Conservation (phyloP, 1,139 yeast genomes). For the Saccharomycopsis crataegensis region DNA sequence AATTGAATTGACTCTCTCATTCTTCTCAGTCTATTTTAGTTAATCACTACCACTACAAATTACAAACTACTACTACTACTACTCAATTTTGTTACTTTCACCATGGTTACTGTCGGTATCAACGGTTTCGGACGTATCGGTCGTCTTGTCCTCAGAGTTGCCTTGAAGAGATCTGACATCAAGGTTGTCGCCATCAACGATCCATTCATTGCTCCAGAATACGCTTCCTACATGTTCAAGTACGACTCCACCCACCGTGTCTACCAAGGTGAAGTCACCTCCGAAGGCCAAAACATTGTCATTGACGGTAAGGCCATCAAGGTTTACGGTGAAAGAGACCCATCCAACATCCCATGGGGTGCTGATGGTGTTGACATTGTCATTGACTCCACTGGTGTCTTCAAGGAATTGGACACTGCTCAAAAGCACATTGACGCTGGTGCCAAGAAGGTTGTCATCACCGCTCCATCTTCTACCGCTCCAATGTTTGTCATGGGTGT, state of each 20-base stretch:
- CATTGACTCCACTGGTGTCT: slow-evolving; percentile 83
- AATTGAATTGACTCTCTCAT: too few relatives aligned
- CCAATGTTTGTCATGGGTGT: slow-evolving; percentile 91
- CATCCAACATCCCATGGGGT: slow-evolving; percentile 80
- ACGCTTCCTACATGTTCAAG: slow-evolving; percentile 85
- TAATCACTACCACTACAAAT: too few relatives aligned
- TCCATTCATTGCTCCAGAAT: slow-evolving; percentile 76
- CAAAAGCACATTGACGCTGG: slow-evolving; percentile 81
- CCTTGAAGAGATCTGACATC: slow-evolving; percentile 61
- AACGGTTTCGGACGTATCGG: slow-evolving; percentile 93
- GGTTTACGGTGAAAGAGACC: slow-evolving; percentile 77
- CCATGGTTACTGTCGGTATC: slow-evolving; percentile 59
- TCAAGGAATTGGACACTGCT: slow-evolving; percentile 72
- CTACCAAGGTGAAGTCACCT: slow-evolving; percentile 57
- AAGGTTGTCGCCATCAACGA: slow-evolving; percentile 76
- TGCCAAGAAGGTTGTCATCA: slow-evolving; percentile 82
- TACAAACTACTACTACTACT: too few relatives aligned
- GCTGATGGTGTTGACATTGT: slow-evolving; percentile 68
- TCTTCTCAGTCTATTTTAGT: too few relatives aligned
- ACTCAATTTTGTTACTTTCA: slow-evolving; percentile 7
- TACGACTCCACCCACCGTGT: slow-evolving; percentile 84
- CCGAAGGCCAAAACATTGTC: slow-evolving; percentile 48
- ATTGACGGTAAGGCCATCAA: slow-evolving; percentile 59
- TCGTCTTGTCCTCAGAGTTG: slow-evolving; percentile 72
- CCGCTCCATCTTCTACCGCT: slow-evolving; percentile 82